phyloP scores from a whole-genome alignment of 306 rosid species.

The Quercus aquifolioides region DNA sequence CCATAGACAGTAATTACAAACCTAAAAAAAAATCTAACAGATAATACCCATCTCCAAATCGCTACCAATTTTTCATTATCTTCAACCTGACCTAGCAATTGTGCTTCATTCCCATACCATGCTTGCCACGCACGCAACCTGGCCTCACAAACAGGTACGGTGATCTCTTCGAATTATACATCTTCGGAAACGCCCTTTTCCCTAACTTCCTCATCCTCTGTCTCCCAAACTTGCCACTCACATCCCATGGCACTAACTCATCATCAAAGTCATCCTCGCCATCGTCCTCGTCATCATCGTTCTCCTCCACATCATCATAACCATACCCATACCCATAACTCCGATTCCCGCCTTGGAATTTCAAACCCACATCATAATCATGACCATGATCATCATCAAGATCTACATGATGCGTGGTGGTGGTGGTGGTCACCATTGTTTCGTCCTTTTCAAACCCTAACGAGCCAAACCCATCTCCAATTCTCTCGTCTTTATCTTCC shows the following conservation, averaged over 20 bases:
- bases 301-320: conserved; percentile 1
- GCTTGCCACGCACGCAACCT: conserved; percentile 89
- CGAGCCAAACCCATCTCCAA: conserved; percentile 1
- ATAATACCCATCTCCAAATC: conserved; percentile 9
- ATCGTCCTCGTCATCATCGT: conserved; percentile 18
- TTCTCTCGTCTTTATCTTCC: neutral
- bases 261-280: conserved; percentile 57
- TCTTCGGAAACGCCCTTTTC: conserved; percentile 69
- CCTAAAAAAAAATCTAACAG: conserved; percentile 10
- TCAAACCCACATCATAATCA: neutral
- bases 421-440: conserved; percentile 1
- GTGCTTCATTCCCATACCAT: conserved; percentile 84
- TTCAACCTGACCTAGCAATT: conserved; percentile 23
- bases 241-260: conserved; percentile 86
- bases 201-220: conserved; percentile 93
- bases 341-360: neutral
- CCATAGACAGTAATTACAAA: conserved; percentile 1
- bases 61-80: no score
- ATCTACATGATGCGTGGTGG: neutral
- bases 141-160: conserved; percentile 57
- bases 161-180: conserved; percentile 55
- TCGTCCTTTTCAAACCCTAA: conserved; percentile 12
- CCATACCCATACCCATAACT: neutral
- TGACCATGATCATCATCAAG: neutral
- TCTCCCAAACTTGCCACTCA: conserved; percentile 55